phyloP scores from a whole-genome alignment of 2,329 filamentous ascomycete genomes.

The Ophiostoma novo-ulmi region DNA sequence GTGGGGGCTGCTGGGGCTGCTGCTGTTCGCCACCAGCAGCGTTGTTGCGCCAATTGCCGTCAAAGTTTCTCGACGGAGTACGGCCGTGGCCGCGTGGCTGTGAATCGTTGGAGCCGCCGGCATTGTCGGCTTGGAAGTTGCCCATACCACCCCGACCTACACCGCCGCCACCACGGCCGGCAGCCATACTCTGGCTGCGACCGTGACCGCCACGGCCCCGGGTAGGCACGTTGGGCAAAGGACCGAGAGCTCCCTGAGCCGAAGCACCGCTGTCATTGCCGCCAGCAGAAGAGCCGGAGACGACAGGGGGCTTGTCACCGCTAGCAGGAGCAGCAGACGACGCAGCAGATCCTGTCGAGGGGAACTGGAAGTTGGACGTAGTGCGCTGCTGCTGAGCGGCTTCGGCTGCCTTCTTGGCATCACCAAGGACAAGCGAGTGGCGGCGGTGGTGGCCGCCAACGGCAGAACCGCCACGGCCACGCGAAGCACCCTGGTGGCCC shows the following conservation, averaged over 20 bases:
- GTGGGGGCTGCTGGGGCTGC: conserved; percentile 38
- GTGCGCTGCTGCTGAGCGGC: conserved; percentile 94
- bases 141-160: conserved; percentile 58
- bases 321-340: conserved; percentile 38
- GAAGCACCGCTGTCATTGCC: conserved; percentile 26
- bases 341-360: conserved; percentile 63
- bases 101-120: conserved; percentile 53
- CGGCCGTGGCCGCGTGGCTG: conserved; percentile 75
- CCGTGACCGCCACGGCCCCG: conserved; percentile 59
- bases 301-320: conserved; percentile 49
- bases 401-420: conserved; percentile 97
- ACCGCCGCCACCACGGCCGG: conserved; percentile 60
- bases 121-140: conserved; percentile 49
- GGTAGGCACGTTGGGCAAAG: conserved; percentile 33
- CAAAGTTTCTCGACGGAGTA: conserved; percentile 86
- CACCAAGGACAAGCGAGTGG: conserved; percentile 88
- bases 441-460: conserved; percentile 82
- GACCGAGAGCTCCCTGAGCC: not conserved
- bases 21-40: conserved; percentile 30
- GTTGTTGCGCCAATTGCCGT: conserved; percentile 78
- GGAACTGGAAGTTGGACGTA: conserved; percentile 91
- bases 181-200: conserved; percentile 88
- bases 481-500: conserved; percentile 55
- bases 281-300: conserved; percentile 34
- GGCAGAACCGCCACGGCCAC: conserved; percentile 51